A percentile compares a stretch with the other conserved stretches of the same genome.
Evolutionary conservation across 345 rosid species (phyloP).

Genomic region (Barbarea vulgaris): DNA sequence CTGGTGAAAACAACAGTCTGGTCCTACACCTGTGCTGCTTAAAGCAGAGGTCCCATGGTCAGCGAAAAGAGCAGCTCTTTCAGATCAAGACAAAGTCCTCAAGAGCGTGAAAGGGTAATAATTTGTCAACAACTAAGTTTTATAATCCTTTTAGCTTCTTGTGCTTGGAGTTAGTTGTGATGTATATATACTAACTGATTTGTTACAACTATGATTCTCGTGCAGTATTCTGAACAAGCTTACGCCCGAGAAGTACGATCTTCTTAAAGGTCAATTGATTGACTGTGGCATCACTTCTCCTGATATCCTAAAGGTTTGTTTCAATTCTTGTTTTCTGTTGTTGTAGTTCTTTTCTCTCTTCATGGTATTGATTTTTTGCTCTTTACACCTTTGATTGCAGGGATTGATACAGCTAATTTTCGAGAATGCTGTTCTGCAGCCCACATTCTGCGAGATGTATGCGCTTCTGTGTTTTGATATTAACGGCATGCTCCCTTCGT

Average conservation of each 20-base stretch:
- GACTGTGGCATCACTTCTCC: conserved; percentile 79
- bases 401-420: conserved; percentile 79
- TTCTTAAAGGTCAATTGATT: conserved; percentile 83
- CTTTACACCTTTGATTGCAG: conserved; percentile 46
- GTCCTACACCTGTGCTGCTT: conserved; percentile 54
- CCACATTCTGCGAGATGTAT: conserved; percentile 93
- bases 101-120: conserved; percentile 74
- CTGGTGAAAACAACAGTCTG: conserved; percentile 50
- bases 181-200: conserved; percentile 4
- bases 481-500: conserved; percentile 66
- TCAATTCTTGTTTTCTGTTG: not conserved
- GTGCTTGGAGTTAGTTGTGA: not conserved
- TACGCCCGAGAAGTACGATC: conserved; percentile 82
- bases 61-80: conserved; percentile 55
- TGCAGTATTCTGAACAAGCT: conserved; percentile 84
- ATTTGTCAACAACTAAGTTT: conserved; percentile 17
- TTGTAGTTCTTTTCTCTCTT: not conserved
- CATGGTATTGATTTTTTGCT: not conserved
- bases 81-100: conserved; percentile 58
- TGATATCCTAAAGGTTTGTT: conserved; percentile 62
- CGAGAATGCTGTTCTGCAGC: conserved; percentile 90
- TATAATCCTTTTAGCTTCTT: not conserved
- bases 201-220: conserved; percentile 1
- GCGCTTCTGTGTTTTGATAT: conserved; percentile 83
- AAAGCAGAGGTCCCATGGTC: conserved; percentile 81